Conservation (phyloP, 2,329 filamentous ascomycete genomes). For the Coleophoma crateriformis region DNA sequence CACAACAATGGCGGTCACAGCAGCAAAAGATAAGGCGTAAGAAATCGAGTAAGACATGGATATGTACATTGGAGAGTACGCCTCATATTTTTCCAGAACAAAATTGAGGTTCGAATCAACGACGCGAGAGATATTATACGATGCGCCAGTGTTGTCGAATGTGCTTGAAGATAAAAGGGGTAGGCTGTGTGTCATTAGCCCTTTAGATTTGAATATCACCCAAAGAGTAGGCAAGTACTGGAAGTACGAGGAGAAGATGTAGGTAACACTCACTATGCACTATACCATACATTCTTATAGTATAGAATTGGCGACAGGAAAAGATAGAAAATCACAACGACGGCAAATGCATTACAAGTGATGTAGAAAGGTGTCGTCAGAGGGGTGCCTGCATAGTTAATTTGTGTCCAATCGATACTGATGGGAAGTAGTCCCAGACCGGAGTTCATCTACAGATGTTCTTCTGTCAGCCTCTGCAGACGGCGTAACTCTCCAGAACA, state of each 20-base stretch:
- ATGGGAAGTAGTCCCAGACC: constrained; percentile 63
- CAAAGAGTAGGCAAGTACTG: neutral
- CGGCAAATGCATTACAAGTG: constrained; percentile 65
- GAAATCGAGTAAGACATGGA: constrained; percentile 67
- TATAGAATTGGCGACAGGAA: constrained; percentile 1
- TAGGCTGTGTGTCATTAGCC: constrained; percentile 22
- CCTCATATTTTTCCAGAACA: constrained; percentile 56
- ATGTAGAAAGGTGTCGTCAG: constrained; percentile 67
- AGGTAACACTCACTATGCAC: constrained; percentile 35
- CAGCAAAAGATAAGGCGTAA: constrained; percentile 69
- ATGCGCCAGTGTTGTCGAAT: constrained; percentile 64
- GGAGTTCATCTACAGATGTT: constrained; percentile 32
- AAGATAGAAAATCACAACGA: neutral
- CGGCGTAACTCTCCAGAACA: neutral
- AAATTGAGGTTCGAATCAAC: constrained; percentile 56
- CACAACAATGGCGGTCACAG: constrained; percentile 62
- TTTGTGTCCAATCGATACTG: constrained; percentile 71
- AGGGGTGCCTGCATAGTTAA: constrained; percentile 31
- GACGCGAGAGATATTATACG: constrained; percentile 59
- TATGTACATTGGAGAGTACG: constrained; percentile 64
- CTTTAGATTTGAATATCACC: no score
- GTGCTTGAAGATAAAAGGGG: constrained; percentile 65
- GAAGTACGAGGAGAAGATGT: neutral
- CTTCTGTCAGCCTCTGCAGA: neutral
- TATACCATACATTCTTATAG: constrained; percentile 14